Evolutionary conservation across 192 early-diverging fungal species (phyloP).

Genomic region (Coemansia sp.): DNA sequence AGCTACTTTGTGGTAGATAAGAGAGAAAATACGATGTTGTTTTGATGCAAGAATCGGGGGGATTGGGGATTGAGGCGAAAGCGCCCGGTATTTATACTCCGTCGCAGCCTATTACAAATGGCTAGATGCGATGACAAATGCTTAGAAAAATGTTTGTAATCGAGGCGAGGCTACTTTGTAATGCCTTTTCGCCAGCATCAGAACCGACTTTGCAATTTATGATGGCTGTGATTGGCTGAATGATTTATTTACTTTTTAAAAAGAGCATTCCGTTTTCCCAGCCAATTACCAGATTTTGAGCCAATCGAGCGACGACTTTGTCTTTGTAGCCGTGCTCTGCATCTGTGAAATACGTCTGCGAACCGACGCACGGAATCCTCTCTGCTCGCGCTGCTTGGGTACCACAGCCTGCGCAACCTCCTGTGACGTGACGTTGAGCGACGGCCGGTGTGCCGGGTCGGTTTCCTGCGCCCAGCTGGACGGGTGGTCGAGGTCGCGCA

Average conservation of each 20-base stretch:
- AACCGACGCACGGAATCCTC: conserved; percentile 45
- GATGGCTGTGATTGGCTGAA: no score
- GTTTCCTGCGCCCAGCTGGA: conserved; percentile 75
- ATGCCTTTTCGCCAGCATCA: no score
- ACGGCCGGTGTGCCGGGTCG: conserved; percentile 66
- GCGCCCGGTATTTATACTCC: no score
- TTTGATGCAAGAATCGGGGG: neutral
- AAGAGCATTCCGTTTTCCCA: neutral
- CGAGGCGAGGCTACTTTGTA: no score
- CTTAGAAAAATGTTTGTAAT: no score
- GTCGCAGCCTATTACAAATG: no score
- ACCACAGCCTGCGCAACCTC: conserved; percentile 63
- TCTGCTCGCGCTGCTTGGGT: conserved; percentile 37
- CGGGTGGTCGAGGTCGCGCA: conserved; percentile 62
- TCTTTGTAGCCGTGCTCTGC: conserved; percentile 29
- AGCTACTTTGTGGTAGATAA: neutral
- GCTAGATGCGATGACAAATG: no score
- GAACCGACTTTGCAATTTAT: no score
- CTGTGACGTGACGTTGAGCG: conserved; percentile 75
- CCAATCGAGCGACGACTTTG: conserved; percentile 52
- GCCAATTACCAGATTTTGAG: conserved; percentile 42
- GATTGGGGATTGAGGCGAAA: no score
- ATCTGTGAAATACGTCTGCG: conserved; percentile 44
- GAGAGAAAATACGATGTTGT: no score
- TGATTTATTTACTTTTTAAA: neutral